A percentile compares a stretch with the other conserved stretches of the same genome.
Evolutionary conservation across 1,139 yeast species (phyloP).

Genomic region (Protomyces lactucae-debilis): DNA sequence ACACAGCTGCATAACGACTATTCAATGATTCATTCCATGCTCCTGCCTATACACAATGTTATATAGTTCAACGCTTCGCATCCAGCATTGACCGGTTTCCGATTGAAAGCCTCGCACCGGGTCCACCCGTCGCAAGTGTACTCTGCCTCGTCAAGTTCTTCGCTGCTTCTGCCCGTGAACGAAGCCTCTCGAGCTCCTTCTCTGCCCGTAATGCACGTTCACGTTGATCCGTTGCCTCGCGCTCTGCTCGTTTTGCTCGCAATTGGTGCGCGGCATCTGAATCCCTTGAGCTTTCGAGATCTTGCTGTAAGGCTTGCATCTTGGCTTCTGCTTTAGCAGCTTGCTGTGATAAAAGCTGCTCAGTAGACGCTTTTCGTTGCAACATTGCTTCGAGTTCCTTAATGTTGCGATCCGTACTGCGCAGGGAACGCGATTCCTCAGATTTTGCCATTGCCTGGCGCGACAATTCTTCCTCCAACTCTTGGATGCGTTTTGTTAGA

Average conservation of each 20-base stretch:
- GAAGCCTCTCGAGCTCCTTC: slow-evolving; percentile 22
- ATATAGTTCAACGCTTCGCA: too few relatives aligned
- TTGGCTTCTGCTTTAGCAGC: slow-evolving; percentile 39
- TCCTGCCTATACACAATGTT: too few relatives aligned
- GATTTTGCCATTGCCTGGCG: slow-evolving; percentile 39
- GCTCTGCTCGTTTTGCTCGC: slow-evolving; percentile 18
- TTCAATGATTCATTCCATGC: too few relatives aligned
- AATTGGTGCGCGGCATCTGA: slow-evolving; percentile 13
- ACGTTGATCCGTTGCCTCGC: slow-evolving; percentile 23
- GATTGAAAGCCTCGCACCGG: too few relatives aligned
- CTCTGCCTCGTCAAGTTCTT: not conserved
- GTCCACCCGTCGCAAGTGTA: not conserved
- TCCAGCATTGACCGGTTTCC: too few relatives aligned
- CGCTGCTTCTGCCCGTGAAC: slow-evolving; percentile 10
- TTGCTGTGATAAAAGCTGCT: slow-evolving; percentile 38
- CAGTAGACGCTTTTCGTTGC: slow-evolving; percentile 34
- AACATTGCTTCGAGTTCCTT: slow-evolving; percentile 37
- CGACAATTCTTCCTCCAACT: slow-evolving; percentile 41
- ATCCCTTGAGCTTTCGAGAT: slow-evolving; percentile 40
- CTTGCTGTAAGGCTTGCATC: slow-evolving; percentile 41
- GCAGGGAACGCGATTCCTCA: slow-evolving; percentile 40
- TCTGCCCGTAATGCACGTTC: slow-evolving; percentile 23
- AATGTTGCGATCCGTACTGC: slow-evolving; percentile 38
- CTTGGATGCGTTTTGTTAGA: slow-evolving; percentile 33
- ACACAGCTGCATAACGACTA: too few relatives aligned